Evolutionary conservation across 1,284 basidiomycete genomes (phyloP).

Genomic region (Malassezia globosa): DNA sequence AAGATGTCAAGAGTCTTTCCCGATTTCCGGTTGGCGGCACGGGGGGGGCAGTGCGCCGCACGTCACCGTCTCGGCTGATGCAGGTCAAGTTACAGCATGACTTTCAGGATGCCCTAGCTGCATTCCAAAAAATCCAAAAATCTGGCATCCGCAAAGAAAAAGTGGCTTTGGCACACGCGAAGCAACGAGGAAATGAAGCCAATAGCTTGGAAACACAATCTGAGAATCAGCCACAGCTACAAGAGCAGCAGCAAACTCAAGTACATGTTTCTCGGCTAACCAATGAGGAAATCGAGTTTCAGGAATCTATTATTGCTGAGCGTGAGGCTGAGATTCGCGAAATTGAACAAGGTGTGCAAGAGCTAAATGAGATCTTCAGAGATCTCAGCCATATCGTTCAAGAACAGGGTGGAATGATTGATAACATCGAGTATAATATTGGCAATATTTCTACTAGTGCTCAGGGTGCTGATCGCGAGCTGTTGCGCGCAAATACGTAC

Average conservation of each 20-base stretch:
- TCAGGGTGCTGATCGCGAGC: conserved; percentile 69
- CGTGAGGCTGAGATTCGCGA: conserved; percentile 89
- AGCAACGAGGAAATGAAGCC: background rate
- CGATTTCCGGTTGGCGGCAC: conserved; percentile 9
- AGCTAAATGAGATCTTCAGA: conserved; percentile 90
- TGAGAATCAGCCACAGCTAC: background rate
- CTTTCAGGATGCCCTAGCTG: conserved; percentile 72
- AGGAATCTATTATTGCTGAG: conserved; percentile 89
- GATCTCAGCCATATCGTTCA: conserved; percentile 87
- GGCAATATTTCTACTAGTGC: conserved; percentile 75
- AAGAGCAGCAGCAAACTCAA: conserved; percentile 10
- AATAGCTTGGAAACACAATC: background rate
- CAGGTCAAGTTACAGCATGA: conserved; percentile 86
- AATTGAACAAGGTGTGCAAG: conserved; percentile 93
- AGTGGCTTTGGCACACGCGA: conserved; percentile 63
- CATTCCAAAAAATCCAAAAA: conserved; percentile 57
- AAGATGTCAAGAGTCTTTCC: conserved; percentile 67
- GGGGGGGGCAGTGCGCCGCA: conserved; percentile 9
- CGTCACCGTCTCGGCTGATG: conserved; percentile 39
- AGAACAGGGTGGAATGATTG: conserved; percentile 89
- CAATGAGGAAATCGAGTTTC: conserved; percentile 76
- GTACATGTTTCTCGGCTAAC: conserved; percentile 2
- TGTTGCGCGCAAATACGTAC: conserved; percentile 80
- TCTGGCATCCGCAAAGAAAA: conserved; percentile 59
- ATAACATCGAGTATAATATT: conserved; percentile 94